Conservation (phyloP, 1,284 basidiomycete genomes). For the Trichosporon coremiiforme region DNA sequence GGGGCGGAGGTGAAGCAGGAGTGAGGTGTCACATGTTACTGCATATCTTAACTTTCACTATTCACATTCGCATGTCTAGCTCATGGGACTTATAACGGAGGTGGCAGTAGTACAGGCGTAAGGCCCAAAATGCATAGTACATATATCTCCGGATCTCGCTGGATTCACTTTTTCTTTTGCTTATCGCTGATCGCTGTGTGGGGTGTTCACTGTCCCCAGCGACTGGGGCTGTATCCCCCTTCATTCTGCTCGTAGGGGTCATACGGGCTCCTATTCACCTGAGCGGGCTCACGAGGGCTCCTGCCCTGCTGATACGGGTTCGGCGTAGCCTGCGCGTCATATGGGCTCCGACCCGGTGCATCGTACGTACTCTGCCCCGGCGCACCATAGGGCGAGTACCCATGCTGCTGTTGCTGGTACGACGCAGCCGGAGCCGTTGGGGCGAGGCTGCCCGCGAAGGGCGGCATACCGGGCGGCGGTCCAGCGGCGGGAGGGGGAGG, state of each 20-base stretch:
- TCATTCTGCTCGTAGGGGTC: slow-evolving; percentile 2
- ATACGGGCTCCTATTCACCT: background rate
- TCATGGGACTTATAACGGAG: background rate
- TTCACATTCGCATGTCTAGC: no score
- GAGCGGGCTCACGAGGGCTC: background rate
- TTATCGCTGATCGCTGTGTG: no score
- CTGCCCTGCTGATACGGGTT: background rate
- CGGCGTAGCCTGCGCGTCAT: background rate
- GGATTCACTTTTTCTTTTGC: background rate
- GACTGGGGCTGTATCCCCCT: slow-evolving; percentile 6
- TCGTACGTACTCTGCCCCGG: background rate
- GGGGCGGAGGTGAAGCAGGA: background rate
- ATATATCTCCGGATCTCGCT: background rate
- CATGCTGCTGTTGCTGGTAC: background rate
- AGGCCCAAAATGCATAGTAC: slow-evolving; percentile 13
- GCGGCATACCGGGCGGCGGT: background rate
- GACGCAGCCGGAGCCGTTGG: background rate
- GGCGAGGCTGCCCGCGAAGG: background rate
- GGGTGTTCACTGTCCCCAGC: background rate
- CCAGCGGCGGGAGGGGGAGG: background rate
- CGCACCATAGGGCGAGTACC: background rate
- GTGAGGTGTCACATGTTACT: background rate
- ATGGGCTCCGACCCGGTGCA: background rate
- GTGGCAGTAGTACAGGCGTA: background rate
- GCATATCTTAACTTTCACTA: no score